These are phyloP conservation scores for Gynandropsis gynandra DNA, from an alignment of 345 rosid species.

Conservation along the genomic window DNA sequence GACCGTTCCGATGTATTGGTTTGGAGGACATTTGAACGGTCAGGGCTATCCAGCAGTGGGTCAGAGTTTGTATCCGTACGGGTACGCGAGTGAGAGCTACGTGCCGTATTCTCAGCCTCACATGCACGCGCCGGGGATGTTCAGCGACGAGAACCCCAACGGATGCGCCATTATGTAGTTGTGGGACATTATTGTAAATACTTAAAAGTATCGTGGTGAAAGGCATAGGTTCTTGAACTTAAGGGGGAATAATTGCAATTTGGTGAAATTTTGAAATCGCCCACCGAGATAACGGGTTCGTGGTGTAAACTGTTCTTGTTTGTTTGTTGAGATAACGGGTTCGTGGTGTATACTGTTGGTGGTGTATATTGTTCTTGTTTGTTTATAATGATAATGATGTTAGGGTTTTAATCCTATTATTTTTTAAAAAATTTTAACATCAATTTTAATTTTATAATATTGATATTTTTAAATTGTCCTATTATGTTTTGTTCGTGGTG, in stretches of 20 bases:
- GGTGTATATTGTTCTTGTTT: too few species aligned
- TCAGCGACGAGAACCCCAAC: conserved; percentile 32
- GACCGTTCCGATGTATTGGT: conserved; percentile 43
- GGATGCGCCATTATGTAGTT: conserved; percentile 28
- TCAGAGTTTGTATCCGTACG: conserved; percentile 26
- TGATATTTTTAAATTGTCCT: too few species aligned
- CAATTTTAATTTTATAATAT: too few species aligned
- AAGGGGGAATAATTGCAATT: conserved; percentile 3
- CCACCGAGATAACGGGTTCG: conserved; percentile 14
- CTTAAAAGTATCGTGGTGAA: background rate
- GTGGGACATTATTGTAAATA: conserved; percentile 7
- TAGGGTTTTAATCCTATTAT: too few species aligned
- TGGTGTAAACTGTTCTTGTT: conserved; percentile 18
- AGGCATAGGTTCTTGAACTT: conserved; percentile 1
- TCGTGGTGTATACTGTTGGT: conserved; percentile 14
- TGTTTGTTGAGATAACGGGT: conserved; percentile 3
- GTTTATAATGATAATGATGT: background rate
- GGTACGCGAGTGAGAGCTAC: conserved; percentile 22
- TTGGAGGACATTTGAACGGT: conserved; percentile 32
- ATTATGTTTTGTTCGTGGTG: too few species aligned
- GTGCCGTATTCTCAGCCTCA: conserved; percentile 26
- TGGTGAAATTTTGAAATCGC: conserved; percentile 15
- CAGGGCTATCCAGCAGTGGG: conserved; percentile 19
- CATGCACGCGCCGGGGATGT: conserved; percentile 27
- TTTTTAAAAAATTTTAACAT: too few species aligned